Evolutionary conservation across 441 rosid genomes (phyloP), one percentile per base, ranked within the genome.

Genomic region (Adansonia gregorii): DNA sequence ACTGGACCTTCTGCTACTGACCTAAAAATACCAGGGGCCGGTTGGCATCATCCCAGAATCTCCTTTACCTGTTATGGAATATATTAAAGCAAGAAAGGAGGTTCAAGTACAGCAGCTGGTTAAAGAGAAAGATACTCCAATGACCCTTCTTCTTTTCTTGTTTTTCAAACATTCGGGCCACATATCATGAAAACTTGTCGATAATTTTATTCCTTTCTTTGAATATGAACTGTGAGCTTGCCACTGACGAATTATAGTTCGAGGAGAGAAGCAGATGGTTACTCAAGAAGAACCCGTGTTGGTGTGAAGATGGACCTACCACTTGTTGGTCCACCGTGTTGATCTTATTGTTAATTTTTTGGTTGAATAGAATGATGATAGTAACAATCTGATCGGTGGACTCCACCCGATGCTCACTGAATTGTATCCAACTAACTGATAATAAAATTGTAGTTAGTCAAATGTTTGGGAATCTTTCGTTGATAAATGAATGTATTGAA

Each of bases 101-200:
- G 76, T 82, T 81, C 89, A 83, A 86, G 90, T 87, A 87, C 91
- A 82, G 76, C 89, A 83, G 83, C 88, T 80, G 87, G 74, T 81
- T 88, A 88, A 90, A 89, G 94, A 85, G 90, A 91, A 91, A 88
- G 91, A 88, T 77, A 12, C 83, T 75, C 81, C 68, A 75, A 81
- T 82, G 63, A 73, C 85, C 86, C 87, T 80, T 84, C 73, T 77
- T 68, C 72, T 86, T 90, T 87, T 83, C 91, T 87, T 86, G 91
- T 85, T 91, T 90, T 91, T 89, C 95, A 93, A 88, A 89, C 90
- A 87, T 88, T 86, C 84, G 90, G 92, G 88, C 97, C 94, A 88
- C 92, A 80, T 74, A 49, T 68, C 69, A 81, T 73, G 31, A 79
- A 76, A 81, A 39, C 80, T 59, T 64, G 56, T 83, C 86, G 1